Base-by-base conservation (phyloP, 352 stramenopile genomes). In the Phytophthora fragariaefolia region DNA sequence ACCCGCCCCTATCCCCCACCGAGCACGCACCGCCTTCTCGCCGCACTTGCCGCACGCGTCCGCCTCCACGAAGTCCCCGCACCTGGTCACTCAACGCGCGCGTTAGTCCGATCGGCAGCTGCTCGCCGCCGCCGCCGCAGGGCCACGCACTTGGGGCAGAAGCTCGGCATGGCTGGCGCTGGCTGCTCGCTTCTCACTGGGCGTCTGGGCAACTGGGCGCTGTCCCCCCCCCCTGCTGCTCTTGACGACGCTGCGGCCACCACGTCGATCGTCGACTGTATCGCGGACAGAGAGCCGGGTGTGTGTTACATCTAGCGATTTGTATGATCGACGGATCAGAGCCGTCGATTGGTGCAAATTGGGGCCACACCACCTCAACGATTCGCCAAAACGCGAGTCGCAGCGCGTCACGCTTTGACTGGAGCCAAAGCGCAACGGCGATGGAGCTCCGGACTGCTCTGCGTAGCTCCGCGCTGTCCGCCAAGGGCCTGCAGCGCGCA, bases 11-110 rank as follows among this genome's bases (percentile, higher is more conserved):
- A n/a, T n/a, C n/a, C n/a, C n/a, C n/a, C n/a, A n/a, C n/a, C n/a
- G n/a, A n/a, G n/a, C n/a, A 71, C 77, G 72, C 68, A 93, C 85
- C 78, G 73, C 74, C 58, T 73, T 74, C 58, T 86, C 82, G 34
- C 85, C 85, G 69, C 85, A 93, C 32, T 88, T 84, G 4, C 63
- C 73, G 63, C 85, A 93, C 10, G 73, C 71, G 27, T 82, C 69
- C 3, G 43, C 54, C 27, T 83, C 80, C 24, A 86, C 81, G 47
- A 81, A 81, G 48, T 91, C 83, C 17, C 85, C 82, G 64, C 85
- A 93, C 62, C 74, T 82, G 8, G 64, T 15, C 2, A 40, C 27
- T 47, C 23, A 66, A 36, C 23, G 22, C 30, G 32, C 24, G 18
- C 28, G 18, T 71, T 32, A 62, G 34, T 26, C 54, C 18, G 20